Percentiles rank a stretch among this genome's conserved stretches.
These are phyloP conservation scores for Penicillium odoratum DNA, from an alignment of 495 filamentous ascomycete genomes.

Conservation along the genomic window DNA sequence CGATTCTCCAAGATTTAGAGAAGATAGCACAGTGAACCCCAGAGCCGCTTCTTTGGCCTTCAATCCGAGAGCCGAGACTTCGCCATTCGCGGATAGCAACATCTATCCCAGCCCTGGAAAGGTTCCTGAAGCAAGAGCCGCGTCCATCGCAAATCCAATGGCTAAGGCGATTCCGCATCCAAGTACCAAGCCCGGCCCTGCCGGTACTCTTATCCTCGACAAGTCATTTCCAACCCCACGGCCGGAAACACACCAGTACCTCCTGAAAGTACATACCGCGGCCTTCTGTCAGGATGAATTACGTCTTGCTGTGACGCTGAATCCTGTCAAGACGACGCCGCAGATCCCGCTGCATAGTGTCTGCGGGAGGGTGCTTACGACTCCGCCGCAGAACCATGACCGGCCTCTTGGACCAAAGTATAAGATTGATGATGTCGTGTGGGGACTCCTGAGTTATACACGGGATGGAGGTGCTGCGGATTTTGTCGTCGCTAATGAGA, in stretches of 20 bases:
- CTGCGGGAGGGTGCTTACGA: constrained; percentile 52
- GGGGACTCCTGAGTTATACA: constrained; percentile 46
- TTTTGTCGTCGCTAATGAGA: constrained; percentile 50
- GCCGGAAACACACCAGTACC: constrained; percentile 48
- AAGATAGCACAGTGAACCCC: constrained; percentile 4
- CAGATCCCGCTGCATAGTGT: constrained; percentile 59
- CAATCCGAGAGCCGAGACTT: neutral
- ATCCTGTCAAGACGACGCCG: constrained; percentile 44
- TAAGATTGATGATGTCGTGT: constrained; percentile 53
- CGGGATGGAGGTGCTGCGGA: constrained; percentile 54
- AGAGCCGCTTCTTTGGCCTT: constrained; percentile 5
- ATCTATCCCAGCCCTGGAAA: neutral
- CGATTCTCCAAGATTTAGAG: neutral
- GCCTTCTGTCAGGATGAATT: constrained; percentile 58
- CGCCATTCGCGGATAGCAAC: neutral
- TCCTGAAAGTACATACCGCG: constrained; percentile 58
- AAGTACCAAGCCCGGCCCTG: constrained; percentile 6
- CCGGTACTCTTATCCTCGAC: constrained; percentile 33
- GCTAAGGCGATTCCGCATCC: constrained; percentile 7
- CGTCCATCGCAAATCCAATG: constrained; percentile 16
- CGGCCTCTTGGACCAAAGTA: constrained; percentile 39
- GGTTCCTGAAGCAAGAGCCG: constrained; percentile 2
- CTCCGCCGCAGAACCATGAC: constrained; percentile 43
- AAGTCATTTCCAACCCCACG: constrained; percentile 40
- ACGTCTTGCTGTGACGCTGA: constrained; percentile 42